Conservation (phyloP, 768 basidiomycete genomes). For the Xerocomellus chrysenteron region DNA sequence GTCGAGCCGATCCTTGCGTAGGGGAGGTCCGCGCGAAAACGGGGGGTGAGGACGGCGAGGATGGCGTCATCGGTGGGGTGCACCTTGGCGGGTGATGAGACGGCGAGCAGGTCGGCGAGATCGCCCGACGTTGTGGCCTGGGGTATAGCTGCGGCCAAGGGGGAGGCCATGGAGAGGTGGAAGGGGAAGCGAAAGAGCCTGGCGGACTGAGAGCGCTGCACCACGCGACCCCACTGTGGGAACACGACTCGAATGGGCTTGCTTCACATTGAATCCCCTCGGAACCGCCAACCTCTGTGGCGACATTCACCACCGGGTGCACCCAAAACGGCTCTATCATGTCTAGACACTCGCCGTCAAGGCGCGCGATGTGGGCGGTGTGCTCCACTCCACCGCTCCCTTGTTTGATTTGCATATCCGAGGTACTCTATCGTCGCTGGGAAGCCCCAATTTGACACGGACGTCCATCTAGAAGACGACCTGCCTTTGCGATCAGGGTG, state of each 20-base stretch:
- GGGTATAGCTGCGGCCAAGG: slow-evolving; percentile 28
- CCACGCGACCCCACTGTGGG: no score
- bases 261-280: no score
- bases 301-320: no score
- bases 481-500: slow-evolving; percentile 26
- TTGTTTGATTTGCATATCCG: slow-evolving; percentile 11
- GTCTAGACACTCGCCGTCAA: neutral
- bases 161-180: slow-evolving; percentile 40
- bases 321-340: neutral
- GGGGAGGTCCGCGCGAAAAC: slow-evolving; percentile 58
- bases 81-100: slow-evolving; percentile 38
- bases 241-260: no score
- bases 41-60: slow-evolving; percentile 52
- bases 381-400: slow-evolving; percentile 7
- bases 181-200: no score
- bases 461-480: slow-evolving; percentile 22
- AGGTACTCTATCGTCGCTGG: slow-evolving; percentile 13
- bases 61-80: slow-evolving; percentile 59
- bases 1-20: slow-evolving; percentile 51
- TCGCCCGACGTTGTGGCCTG: slow-evolving; percentile 48
- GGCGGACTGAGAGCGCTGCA: no score
- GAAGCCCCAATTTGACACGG: slow-evolving; percentile 20
- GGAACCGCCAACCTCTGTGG: no score
- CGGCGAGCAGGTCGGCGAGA: slow-evolving; percentile 45
- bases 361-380: neutral